Base-by-base conservation (phyloP, 148 eudicot species). In the Fagopyrum esculentum region DNA sequence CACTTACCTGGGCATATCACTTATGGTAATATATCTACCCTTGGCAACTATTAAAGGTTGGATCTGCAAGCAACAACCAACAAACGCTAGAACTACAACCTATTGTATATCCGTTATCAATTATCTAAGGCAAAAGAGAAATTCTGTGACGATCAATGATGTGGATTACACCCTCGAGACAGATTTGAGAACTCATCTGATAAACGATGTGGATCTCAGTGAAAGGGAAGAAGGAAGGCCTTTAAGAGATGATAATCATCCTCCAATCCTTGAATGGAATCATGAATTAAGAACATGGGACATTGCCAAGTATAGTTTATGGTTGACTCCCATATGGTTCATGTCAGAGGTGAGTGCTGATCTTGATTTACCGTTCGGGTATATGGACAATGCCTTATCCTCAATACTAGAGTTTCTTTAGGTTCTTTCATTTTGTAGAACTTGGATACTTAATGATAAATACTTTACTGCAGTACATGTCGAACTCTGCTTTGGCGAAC, bases 401-500 rank as follows among this genome's bases (percentile, higher is more conserved):
- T 35, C 2, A 35, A 35, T 35, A 35, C 40, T 35, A 35, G 40
- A 35, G 40, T 35, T 35, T 35, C 40, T 35, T 35, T 35, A 35
- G 40, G 2, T 35, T 35, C 26, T 48, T 46, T 29, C 12, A 3
- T 11, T 4, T 35, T 47, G 16, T 35, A 35, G 40, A 35, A 35
- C 40, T 35, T 35, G 40, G 40, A 2, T 35, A 35, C 40, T 35
- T 35, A 35, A 35, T 35, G 40, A 35, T 35, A 35, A 35, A 35
- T 35, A 35, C 26, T 80, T 15, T 78, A 35, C 71, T 73, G 84
- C 85, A 84, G 87, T 81, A 82, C 72, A 71, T 82, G 47, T 82
- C 84, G 6, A 84, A 84, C 73, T 84, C 80, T 46, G 84, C 87
- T 57, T 68, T 84, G 51, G 87, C 87, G 73, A 82, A 84, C 69